Evolutionary conservation across 345 rosid species (phyloP).

Genomic region (Citrus hindsii): DNA sequence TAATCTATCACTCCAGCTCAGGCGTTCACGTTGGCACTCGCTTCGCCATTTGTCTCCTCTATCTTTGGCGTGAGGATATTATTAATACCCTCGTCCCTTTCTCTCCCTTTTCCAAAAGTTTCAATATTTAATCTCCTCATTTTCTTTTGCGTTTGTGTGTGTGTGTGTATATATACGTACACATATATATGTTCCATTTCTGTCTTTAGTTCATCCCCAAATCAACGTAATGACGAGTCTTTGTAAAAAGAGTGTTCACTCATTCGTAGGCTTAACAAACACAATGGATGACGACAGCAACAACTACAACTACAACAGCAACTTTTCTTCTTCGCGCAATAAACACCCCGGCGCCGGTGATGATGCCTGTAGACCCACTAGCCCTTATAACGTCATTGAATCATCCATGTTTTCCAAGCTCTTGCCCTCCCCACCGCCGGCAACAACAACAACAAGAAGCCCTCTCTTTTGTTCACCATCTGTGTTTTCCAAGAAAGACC

Average conservation of each 20-base stretch:
- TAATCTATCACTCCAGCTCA: constrained; percentile 39
- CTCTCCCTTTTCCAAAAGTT: background rate
- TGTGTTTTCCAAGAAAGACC: constrained; percentile 30
- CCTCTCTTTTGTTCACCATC: no score
- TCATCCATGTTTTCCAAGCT: constrained; percentile 14
- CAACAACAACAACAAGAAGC: background rate
- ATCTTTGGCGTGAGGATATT: constrained; percentile 37
- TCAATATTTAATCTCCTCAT: no score
- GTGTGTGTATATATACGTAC: no score
- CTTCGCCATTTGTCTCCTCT: constrained; percentile 26
- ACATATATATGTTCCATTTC: background rate
- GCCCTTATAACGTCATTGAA: constrained; percentile 32
- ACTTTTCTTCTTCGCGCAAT: background rate
- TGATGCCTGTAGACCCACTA: no score
- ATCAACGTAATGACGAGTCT: constrained; percentile 40
- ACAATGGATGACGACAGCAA: background rate
- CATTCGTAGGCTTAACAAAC: constrained; percentile 26
- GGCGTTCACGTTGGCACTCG: constrained; percentile 32
- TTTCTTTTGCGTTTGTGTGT: no score
- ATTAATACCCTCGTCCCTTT: constrained; percentile 31
- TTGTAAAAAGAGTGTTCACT: constrained; percentile 48
- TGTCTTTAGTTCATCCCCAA: background rate
- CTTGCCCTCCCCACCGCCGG: background rate
- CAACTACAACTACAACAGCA: background rate
- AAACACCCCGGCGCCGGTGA: no score